phyloP scores from a whole-genome alignment of 371 early-diverging fungal genomes.

The Mucor ambiguus region DNA sequence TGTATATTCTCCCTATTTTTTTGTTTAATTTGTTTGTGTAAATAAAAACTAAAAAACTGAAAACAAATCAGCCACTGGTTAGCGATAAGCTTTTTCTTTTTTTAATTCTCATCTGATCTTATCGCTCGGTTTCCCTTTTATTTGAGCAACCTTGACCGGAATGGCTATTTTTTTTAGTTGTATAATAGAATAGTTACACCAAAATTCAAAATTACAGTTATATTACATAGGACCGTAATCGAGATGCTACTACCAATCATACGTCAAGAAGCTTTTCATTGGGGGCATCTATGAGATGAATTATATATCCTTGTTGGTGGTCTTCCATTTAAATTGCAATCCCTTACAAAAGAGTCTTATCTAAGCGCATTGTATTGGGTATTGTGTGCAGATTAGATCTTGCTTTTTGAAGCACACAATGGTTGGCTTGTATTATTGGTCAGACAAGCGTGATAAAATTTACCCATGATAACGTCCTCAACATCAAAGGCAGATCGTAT shows the following conservation, averaged over 20 bases:
- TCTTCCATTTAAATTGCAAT: not conserved
- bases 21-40: constrained; percentile 10
- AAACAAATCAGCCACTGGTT: not conserved
- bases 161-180: not conserved
- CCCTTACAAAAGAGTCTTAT: constrained; percentile 5
- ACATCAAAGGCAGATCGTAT: not conserved
- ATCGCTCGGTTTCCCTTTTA: constrained; percentile 5
- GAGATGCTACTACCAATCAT: constrained; percentile 1
- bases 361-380: not conserved
- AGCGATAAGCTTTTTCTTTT: constrained; percentile 14
- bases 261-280: not conserved
- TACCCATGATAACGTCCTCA: not conserved
- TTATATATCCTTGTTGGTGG: not conserved
- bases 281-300: not conserved
- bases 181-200: not conserved
- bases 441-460: not conserved
- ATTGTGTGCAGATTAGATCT: not conserved
- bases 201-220: not conserved
- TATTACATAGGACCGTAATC: not conserved
- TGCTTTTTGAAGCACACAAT: not conserved
- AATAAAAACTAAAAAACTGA: constrained; percentile 11
- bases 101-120: constrained; percentile 4
- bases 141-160: constrained; percentile 3
- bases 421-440: not conserved
- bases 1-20: not conserved